These are phyloP conservation scores for Globisporangium spinosum DNA, from an alignment of 352 stramenopile species.

Conservation along the genomic window DNA sequence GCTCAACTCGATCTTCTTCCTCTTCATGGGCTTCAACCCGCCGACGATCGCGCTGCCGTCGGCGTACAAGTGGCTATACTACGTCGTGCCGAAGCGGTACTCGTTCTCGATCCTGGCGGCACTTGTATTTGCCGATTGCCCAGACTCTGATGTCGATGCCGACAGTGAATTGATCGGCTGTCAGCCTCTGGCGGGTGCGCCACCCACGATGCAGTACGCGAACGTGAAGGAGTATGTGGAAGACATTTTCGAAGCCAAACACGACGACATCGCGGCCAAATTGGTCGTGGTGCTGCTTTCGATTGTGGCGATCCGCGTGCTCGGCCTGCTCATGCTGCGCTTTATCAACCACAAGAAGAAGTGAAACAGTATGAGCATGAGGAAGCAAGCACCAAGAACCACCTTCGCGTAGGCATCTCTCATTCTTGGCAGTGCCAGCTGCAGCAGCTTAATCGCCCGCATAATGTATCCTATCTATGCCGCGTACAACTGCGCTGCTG, in stretches of 20 bases:
- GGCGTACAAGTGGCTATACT: not conserved
- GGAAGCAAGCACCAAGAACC: no score
- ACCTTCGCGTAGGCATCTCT: no score
- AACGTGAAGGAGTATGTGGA: conserved; percentile 5
- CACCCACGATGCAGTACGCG: not conserved
- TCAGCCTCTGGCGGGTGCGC: not conserved
- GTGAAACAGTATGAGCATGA: no score
- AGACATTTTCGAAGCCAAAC: not conserved
- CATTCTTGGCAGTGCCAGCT: no score
- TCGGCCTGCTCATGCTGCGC: conserved; percentile 1
- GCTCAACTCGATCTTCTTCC: not conserved
- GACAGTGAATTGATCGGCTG: not conserved
- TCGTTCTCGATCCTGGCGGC: conserved; percentile 4
- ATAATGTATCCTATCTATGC: no score
- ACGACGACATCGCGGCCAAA: not conserved
- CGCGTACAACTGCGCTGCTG: no score
- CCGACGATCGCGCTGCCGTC: not conserved
- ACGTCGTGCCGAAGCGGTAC: not conserved
- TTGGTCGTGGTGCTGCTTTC: not conserved
- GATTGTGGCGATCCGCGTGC: not conserved
- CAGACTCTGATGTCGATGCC: no score
- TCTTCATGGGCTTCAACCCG: conserved; percentile 37
- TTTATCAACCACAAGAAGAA: conserved; percentile 10
- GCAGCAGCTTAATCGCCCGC: no score
- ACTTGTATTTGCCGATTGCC: not conserved